phyloP scores from a whole-genome alignment of 768 basidiomycete genomes.

The Mycena floridula region DNA sequence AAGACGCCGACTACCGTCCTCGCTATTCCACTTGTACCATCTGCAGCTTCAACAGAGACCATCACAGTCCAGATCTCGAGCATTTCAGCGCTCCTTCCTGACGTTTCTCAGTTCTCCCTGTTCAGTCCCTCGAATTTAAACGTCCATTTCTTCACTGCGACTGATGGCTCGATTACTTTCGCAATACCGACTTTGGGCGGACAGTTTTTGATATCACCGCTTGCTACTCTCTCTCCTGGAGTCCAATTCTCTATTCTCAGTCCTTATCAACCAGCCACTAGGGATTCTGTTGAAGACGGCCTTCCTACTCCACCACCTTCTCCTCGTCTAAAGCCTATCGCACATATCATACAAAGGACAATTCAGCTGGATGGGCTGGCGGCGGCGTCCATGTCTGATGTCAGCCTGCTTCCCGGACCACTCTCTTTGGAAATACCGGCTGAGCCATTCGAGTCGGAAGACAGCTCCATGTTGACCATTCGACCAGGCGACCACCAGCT shows the following conservation, averaged over 20 bases:
- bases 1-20: constrained; percentile 4
- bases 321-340: constrained; percentile 21
- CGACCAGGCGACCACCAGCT: no score
- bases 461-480: no score
- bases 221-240: neutral
- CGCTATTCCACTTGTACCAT: constrained; percentile 7
- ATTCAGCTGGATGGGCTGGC: no score
- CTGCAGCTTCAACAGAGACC: neutral
- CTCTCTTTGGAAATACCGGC: no score
- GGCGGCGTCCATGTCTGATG: no score
- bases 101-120: constrained; percentile 10
- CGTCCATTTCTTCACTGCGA: constrained; percentile 10
- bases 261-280: constrained; percentile 7
- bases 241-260: constrained; percentile 25
- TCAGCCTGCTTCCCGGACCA: no score
- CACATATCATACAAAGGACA: constrained; percentile 7
- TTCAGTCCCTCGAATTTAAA: constrained; percentile 10
- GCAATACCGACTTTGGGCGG: constrained; percentile 19
- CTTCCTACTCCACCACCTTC: constrained; percentile 34
- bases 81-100: constrained; percentile 7
- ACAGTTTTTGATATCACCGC: constrained; percentile 19
- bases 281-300: constrained; percentile 6
- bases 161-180: constrained; percentile 15
- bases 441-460: no score
- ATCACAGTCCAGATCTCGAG: constrained; percentile 2